A percentile compares a stretch with the other conserved stretches of the same genome.
Conservation (phyloP, 371 early-diverging fungal genomes). For the Sporodiniella umbellata region DNA sequence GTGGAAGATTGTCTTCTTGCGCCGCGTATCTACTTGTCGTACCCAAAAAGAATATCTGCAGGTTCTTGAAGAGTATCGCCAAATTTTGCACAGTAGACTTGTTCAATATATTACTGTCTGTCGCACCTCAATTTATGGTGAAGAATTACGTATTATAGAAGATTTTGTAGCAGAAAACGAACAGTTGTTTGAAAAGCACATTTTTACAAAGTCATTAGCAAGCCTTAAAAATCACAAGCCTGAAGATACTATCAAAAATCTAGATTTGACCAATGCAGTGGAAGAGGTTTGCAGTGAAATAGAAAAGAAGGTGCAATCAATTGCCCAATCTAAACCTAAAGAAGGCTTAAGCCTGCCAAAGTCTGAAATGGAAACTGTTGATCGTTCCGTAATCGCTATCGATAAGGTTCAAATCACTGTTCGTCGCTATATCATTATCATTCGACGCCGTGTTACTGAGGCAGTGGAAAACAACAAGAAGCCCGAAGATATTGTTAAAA, state of each 20-base stretch:
- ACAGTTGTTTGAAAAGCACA: slow-evolving; percentile 7
- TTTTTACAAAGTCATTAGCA: slow-evolving; percentile 10
- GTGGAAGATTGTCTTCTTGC: slow-evolving; percentile 27
- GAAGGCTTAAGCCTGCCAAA: not conserved
- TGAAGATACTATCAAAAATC: slow-evolving; percentile 6
- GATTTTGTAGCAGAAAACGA: slow-evolving; percentile 11
- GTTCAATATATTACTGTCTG: slow-evolving; percentile 16
- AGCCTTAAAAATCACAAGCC: slow-evolving; percentile 12
- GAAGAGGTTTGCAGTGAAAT: not conserved
- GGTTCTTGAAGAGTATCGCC: slow-evolving; percentile 23
- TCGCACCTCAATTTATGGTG: slow-evolving; percentile 5
- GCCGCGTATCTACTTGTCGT: slow-evolving; percentile 14
- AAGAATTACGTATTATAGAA: slow-evolving; percentile 8
- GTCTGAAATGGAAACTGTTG: slow-evolving; percentile 10
- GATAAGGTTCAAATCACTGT: slow-evolving; percentile 18
- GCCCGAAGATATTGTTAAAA: slow-evolving; percentile 10
- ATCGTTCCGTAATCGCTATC: slow-evolving; percentile 8
- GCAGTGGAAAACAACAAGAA: slow-evolving; percentile 13
- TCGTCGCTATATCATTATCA: slow-evolving; percentile 21
- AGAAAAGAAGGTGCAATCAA: slow-evolving; percentile 12
- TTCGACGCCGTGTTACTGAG: slow-evolving; percentile 8
- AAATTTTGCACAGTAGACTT: slow-evolving; percentile 15
- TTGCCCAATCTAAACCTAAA: slow-evolving; percentile 5
- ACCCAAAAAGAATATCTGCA: slow-evolving; percentile 24
- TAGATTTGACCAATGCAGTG: slow-evolving; percentile 5